Percentiles rank a stretch among this genome's conserved stretches.
These are phyloP conservation scores for Medicago arabica DNA, from an alignment of 306 rosid genomes.

Conservation along the genomic window DNA sequence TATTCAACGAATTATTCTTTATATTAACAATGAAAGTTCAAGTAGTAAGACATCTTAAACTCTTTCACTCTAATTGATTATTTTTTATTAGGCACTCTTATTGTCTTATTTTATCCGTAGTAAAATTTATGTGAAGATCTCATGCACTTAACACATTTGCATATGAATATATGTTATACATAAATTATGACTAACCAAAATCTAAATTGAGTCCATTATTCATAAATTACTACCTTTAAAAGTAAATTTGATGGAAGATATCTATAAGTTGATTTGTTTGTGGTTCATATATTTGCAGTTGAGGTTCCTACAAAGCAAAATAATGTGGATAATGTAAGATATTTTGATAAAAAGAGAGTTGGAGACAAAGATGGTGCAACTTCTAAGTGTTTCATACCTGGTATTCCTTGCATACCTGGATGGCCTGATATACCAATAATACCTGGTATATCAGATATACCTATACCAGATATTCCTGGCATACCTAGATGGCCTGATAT, in stretches of 20 bases:
- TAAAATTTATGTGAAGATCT: neutral
- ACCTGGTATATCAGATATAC: too few species aligned
- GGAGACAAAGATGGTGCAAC: neutral
- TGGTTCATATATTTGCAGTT: neutral
- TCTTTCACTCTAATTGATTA: too few species aligned
- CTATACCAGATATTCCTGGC: neutral
- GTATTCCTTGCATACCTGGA: neutral
- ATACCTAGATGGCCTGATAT: neutral
- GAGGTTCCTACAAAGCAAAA: neutral
- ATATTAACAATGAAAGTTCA: too few species aligned
- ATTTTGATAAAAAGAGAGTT: too few species aligned
- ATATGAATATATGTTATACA: neutral
- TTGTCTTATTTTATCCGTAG: too few species aligned
- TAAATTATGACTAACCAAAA: neutral
- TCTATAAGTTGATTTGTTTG: neutral
- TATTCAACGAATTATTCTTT: too few species aligned
- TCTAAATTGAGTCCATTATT: neutral
- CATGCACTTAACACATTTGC: neutral
- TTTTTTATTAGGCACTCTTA: too few species aligned
- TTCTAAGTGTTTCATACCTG: neutral
- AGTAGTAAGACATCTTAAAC: too few species aligned
- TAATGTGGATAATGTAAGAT: neutral
- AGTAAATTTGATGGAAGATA: neutral
- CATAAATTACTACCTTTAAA: neutral
- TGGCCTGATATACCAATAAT: too few species aligned